These are phyloP conservation scores for Anthostomella pinea DNA, from an alignment of 2,329 filamentous ascomycete genomes.

Conservation along the genomic window DNA sequence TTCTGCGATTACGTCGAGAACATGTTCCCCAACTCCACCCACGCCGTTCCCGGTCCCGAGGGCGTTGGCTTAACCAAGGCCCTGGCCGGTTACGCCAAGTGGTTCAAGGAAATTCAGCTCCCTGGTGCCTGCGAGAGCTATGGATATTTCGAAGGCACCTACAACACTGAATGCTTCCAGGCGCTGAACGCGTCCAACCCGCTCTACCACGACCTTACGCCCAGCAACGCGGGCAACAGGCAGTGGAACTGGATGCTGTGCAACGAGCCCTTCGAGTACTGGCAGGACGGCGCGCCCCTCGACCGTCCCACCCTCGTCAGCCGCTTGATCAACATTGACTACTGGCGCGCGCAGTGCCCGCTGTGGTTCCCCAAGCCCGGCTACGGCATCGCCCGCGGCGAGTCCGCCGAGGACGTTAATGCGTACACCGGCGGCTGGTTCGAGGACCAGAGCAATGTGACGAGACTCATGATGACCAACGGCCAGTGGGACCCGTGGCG, in stretches of 20 bases:
- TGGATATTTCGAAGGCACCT: constrained; percentile 41
- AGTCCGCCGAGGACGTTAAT: constrained; percentile 34
- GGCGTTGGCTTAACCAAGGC: constrained; percentile 52
- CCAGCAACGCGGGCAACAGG: constrained; percentile 42
- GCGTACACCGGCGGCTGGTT: constrained; percentile 40
- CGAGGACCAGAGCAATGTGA: constrained; percentile 33
- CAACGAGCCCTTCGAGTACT: constrained; percentile 45
- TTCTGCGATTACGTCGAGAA: constrained; percentile 52
- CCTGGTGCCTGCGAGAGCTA: constrained; percentile 45
- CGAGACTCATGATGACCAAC: constrained; percentile 39
- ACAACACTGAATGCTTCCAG: constrained; percentile 47
- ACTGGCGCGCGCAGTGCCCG: constrained; percentile 44
- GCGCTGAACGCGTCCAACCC: constrained; percentile 44
- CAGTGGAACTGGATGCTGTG: constrained; percentile 57
- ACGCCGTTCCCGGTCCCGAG: constrained; percentile 43
- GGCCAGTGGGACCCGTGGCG: constrained; percentile 42
- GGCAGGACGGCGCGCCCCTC: constrained; percentile 44
- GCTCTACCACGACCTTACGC: constrained; percentile 35
- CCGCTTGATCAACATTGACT: constrained; percentile 33
- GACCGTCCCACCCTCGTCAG: constrained; percentile 40
- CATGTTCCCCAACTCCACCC: constrained; percentile 41
- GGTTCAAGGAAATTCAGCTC: constrained; percentile 39
- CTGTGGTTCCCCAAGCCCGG: constrained; percentile 43
- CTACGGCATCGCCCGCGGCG: constrained; percentile 33
- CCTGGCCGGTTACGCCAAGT: constrained; percentile 50